Evolutionary conservation across 768 basidiomycete species (phyloP).

Genomic region (Imleria badia): DNA sequence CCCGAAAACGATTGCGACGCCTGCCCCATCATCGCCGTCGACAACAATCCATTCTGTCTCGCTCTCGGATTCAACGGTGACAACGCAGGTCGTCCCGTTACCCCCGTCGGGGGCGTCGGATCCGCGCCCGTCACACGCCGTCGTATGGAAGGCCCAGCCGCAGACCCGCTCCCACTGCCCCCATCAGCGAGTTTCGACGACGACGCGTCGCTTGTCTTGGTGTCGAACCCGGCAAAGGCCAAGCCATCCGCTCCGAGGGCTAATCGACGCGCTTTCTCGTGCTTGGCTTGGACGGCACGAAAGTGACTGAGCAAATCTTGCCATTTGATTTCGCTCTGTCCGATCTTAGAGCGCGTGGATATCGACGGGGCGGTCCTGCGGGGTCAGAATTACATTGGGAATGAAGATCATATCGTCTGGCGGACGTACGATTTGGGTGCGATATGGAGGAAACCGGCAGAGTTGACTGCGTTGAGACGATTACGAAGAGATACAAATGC

Average conservation of each 20-base stretch:
- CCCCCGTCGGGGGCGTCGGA: constrained; percentile 26
- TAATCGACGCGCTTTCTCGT: constrained; percentile 87
- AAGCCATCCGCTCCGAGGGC: constrained; percentile 64
- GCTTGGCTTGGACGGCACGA: constrained; percentile 81
- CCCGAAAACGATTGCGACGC: constrained; percentile 32
- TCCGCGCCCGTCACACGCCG: constrained; percentile 62
- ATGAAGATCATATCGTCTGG: not conserved
- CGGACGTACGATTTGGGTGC: constrained; percentile 75
- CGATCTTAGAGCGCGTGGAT: constrained; percentile 70
- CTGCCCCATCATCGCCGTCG: constrained; percentile 38
- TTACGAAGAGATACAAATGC: constrained; percentile 95
- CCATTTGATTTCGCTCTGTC: constrained; percentile 96
- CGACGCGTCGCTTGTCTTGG: constrained; percentile 29
- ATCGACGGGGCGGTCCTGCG: constrained; percentile 34
- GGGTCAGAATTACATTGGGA: constrained; percentile 21
- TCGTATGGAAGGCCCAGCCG: constrained; percentile 48
- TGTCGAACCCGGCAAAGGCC: constrained; percentile 45
- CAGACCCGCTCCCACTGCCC: not conserved
- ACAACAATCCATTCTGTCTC: constrained; percentile 45
- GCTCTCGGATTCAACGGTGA: constrained; percentile 77
- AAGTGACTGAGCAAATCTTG: constrained; percentile 92
- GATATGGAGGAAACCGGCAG: constrained; percentile 90
- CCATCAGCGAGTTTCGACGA: constrained; percentile 10
- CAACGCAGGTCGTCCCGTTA: constrained; percentile 42
- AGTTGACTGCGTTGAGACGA: constrained; percentile 91